A percentile compares a stretch with the other conserved stretches of the same genome.
Evolutionary conservation across 1,284 basidiomycete species (phyloP).

Genomic region (Takashimella koratensis): DNA sequence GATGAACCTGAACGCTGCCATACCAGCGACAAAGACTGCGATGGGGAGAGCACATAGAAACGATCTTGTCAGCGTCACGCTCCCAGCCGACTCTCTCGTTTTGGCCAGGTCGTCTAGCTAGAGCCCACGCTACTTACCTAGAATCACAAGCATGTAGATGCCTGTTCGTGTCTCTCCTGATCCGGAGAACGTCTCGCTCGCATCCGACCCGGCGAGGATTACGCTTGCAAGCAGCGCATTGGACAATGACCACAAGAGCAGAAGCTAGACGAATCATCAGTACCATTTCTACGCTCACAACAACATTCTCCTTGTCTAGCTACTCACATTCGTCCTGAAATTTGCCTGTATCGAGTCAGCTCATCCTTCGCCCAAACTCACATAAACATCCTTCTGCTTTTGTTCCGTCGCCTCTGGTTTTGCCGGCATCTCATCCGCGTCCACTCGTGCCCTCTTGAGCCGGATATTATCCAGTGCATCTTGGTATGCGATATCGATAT

Average conservation of each 20-base stretch:
- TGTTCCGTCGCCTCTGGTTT: slow-evolving; percentile 59
- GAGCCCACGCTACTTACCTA: slow-evolving; percentile 23
- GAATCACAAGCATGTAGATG: slow-evolving; percentile 42
- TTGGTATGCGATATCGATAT: slow-evolving; percentile 84
- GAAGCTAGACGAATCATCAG: slow-evolving; percentile 31
- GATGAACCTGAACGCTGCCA: slow-evolving; percentile 55
- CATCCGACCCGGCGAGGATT: slow-evolving; percentile 66
- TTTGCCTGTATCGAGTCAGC: slow-evolving; percentile 52
- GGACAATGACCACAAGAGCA: slow-evolving; percentile 42
- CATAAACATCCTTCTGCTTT: slow-evolving; percentile 80
- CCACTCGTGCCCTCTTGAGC: slow-evolving; percentile 38
- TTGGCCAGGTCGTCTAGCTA: no score
- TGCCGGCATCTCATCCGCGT: slow-evolving; percentile 41
- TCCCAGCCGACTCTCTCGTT: no score
- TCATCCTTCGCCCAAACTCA: slow-evolving; percentile 13
- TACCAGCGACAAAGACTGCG: slow-evolving; percentile 49
- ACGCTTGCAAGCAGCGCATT: slow-evolving; percentile 78
- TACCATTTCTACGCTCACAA: no score
- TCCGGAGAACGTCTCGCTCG: slow-evolving; percentile 62
- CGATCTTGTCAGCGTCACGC: neutral
- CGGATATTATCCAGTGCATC: slow-evolving; percentile 76
- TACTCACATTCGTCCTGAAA: slow-evolving; percentile 78
- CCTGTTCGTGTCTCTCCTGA: slow-evolving; percentile 54
- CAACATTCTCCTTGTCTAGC: no score
- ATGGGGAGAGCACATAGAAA: neutral